Evolutionary conservation across 2,329 filamentous ascomycete species (phyloP).

Genomic region (Nemania bipapillata): DNA sequence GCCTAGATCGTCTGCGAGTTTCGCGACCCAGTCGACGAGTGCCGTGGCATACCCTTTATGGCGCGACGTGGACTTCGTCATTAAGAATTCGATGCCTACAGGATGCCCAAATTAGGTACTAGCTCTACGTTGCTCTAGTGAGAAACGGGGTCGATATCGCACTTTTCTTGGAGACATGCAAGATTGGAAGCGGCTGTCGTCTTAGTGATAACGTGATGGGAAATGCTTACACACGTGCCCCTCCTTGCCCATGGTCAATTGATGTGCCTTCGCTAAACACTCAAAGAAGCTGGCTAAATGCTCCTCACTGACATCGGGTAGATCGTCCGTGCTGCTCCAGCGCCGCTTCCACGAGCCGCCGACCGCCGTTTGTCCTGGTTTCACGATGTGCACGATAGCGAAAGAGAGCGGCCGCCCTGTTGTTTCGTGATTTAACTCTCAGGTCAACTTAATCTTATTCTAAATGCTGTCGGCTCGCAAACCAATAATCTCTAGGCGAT

Average conservation of each 20-base stretch:
- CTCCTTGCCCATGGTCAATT: constrained; percentile 43
- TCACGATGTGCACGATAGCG: constrained; percentile 42
- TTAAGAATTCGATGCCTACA: constrained; percentile 44
- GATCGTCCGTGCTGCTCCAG: constrained; percentile 42
- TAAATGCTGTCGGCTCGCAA: constrained; percentile 2
- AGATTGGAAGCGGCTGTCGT: not conserved
- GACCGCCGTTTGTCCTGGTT: constrained; percentile 41
- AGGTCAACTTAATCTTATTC: not conserved
- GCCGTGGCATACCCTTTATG: constrained; percentile 42
- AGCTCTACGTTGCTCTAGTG: constrained; percentile 1
- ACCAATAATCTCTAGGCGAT: too few relatives aligned
- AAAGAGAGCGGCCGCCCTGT: constrained; percentile 42
- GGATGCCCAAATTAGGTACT: not conserved
- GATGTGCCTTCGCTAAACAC: constrained; percentile 43
- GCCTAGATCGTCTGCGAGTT: constrained; percentile 41
- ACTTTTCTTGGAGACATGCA: not conserved
- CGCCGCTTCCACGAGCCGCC: constrained; percentile 44
- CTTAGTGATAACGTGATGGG: not conserved
- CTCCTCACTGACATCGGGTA: constrained; percentile 40
- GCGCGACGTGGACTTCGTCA: constrained; percentile 41
- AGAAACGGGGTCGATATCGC: not conserved
- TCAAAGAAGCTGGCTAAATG: constrained; percentile 44
- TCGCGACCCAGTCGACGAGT: constrained; percentile 41
- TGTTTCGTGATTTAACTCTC: not conserved
- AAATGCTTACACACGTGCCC: constrained; percentile 44